A percentile compares a stretch with the other conserved stretches of the same genome.
Conservation (phyloP, 2,329 filamentous ascomycete genomes). For the Verruconis gallopava region DNA sequence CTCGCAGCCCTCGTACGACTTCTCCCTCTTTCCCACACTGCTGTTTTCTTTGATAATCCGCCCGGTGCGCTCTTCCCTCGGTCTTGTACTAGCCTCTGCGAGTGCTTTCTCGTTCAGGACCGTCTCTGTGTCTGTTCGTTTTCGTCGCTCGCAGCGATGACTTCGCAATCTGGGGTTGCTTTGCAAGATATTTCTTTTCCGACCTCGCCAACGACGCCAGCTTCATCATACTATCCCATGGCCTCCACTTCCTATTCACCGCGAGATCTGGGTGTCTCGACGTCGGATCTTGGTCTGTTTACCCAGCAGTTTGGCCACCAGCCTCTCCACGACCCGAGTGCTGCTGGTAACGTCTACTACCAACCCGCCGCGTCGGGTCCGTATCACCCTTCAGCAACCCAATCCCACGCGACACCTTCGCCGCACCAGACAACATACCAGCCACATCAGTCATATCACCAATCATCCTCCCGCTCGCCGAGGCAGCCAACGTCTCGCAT, state of each 20-base stretch:
- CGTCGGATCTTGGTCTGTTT: neutral
- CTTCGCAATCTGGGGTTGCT: neutral
- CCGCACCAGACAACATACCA: neutral
- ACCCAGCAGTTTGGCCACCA: constrained; percentile 6
- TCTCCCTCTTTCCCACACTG: too few species aligned
- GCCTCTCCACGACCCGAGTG: neutral
- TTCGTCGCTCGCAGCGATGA: too few species aligned
- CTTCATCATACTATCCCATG: neutral
- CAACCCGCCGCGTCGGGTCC: neutral
- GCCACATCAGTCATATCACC: neutral
- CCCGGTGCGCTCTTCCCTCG: too few species aligned
- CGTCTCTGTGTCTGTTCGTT: too few species aligned
- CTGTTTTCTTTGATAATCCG: too few species aligned
- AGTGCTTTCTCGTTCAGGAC: too few species aligned
- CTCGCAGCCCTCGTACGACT: too few species aligned
- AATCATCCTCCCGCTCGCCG: neutral
- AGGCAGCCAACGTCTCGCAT: neutral
- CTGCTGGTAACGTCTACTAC: neutral
- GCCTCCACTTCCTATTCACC: neutral
- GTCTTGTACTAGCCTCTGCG: too few species aligned
- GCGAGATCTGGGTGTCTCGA: neutral
- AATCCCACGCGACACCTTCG: neutral
- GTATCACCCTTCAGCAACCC: constrained; percentile 1
- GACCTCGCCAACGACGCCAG: neutral
- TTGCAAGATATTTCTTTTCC: neutral